A percentile compares a stretch with the other conserved stretches of the same genome.
Conservation (phyloP, 768 basidiomycete species). For the Chalciporus chontae region DNA sequence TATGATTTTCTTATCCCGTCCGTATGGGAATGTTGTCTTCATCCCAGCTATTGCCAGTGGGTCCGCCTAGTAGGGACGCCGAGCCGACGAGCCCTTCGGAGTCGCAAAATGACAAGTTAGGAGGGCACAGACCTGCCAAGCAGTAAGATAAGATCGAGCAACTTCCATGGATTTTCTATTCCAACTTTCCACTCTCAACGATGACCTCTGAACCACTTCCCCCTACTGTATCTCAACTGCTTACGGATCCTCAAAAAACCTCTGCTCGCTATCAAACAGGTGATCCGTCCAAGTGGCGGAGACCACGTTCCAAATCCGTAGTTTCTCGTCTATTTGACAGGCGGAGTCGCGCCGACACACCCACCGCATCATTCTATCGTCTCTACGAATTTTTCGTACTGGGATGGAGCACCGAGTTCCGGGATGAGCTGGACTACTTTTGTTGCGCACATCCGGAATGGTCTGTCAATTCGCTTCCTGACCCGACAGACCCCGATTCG, state of each 20-base stretch:
- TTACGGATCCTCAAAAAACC: neutral
- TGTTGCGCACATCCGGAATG: slow-evolving; percentile 21
- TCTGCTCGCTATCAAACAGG: neutral
- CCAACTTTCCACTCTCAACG: no score
- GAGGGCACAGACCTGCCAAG: no score
- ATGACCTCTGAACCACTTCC: slow-evolving; percentile 1
- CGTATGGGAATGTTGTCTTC: no score
- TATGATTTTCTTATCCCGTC: no score
- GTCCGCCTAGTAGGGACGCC: no score
- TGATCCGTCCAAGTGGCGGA: slow-evolving; percentile 1
- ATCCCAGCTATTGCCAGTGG: no score
- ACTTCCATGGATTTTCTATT: no score
- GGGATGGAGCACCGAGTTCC: slow-evolving; percentile 22
- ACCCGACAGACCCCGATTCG: slow-evolving; percentile 18
- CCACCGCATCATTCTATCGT: slow-evolving; percentile 32
- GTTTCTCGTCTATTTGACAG: slow-evolving; percentile 1
- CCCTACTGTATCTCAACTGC: slow-evolving; percentile 1
- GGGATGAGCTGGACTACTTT: slow-evolving; percentile 35
- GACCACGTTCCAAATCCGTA: neutral
- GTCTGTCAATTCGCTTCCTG: slow-evolving; percentile 15
- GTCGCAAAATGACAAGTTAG: no score
- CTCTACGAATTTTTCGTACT: slow-evolving; percentile 33
- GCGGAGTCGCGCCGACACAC: slow-evolving; percentile 27
- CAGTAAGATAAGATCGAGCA: no score
- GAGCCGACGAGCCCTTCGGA: no score